A percentile compares a stretch with the other conserved stretches of the same genome.
Evolutionary conservation across 257 asterid genomes (phyloP).

Genomic region (Fraxinus pennsylvanica): DNA sequence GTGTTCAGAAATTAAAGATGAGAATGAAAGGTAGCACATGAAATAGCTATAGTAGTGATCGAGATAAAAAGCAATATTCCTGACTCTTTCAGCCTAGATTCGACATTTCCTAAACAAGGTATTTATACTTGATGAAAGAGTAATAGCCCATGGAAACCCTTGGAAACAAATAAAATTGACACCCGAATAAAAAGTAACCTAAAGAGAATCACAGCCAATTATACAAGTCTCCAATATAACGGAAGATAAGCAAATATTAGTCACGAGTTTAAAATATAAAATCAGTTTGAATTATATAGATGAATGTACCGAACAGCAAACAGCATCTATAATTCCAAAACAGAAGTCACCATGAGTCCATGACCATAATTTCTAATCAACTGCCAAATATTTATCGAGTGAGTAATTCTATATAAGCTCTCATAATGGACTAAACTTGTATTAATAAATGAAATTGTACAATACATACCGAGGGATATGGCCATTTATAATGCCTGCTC

Average conservation of each 20-base stretch:
- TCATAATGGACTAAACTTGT: background rate
- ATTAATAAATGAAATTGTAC: background rate
- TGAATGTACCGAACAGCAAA: background rate
- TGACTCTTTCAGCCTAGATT: background rate
- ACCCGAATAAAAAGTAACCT: too few relatives aligned
- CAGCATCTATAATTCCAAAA: background rate
- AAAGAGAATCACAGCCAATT: too few relatives aligned
- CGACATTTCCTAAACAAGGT: background rate
- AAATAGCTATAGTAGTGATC: too few relatives aligned
- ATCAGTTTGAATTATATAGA: too few relatives aligned
- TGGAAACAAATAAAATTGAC: too few relatives aligned
- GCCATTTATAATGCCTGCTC: conserved; percentile 98
- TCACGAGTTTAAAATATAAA: too few relatives aligned
- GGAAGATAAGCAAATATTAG: too few relatives aligned
- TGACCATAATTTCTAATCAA: background rate
- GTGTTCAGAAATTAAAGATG: background rate
- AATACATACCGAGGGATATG: conserved; percentile 83
- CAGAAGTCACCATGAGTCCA: background rate
- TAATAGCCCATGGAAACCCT: too few relatives aligned
- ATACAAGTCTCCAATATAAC: too few relatives aligned
- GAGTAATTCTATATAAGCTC: too few relatives aligned
- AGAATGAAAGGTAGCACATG: background rate
- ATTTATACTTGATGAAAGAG: too few relatives aligned
- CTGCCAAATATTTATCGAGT: background rate
- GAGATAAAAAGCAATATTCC: background rate